Evolutionary conservation across 805 yeast species (phyloP).

Genomic region (Lipomyces sp.): DNA sequence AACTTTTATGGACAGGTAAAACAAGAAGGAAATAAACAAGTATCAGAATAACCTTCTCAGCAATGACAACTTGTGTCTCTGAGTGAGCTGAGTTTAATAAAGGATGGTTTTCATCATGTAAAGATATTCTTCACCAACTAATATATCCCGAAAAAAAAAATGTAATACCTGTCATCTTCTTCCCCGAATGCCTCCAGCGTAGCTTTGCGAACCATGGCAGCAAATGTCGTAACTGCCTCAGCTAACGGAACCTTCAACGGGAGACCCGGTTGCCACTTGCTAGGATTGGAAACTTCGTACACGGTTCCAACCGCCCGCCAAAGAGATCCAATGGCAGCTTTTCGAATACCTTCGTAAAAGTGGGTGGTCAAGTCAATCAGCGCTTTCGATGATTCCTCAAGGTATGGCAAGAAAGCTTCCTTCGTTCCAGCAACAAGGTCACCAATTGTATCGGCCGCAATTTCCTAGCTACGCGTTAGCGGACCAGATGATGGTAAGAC

Average conservation of each 20-base stretch:
- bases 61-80: slow-evolving; percentile 39
- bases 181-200: slow-evolving; percentile 68
- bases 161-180: slow-evolving; percentile 79
- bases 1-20: not conserved
- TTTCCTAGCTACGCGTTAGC: slow-evolving; percentile 54
- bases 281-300: slow-evolving; percentile 44
- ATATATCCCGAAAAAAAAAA: not conserved
- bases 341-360: slow-evolving; percentile 85
- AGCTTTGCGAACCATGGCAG: slow-evolving; percentile 67
- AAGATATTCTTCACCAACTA: not conserved
- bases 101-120: slow-evolving; percentile 34
- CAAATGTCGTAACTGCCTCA: slow-evolving; percentile 60
- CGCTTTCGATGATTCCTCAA: slow-evolving; percentile 66
- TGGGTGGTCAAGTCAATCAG: slow-evolving; percentile 76
- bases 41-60: slow-evolving; percentile 29
- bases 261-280: slow-evolving; percentile 46
- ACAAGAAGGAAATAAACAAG: not conserved
- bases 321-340: slow-evolving; percentile 77
- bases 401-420: slow-evolving; percentile 74
- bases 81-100: slow-evolving; percentile 38
- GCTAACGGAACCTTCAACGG: slow-evolving; percentile 54
- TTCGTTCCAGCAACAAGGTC: slow-evolving; percentile 90
- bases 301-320: slow-evolving; percentile 83
- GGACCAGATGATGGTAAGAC: not conserved
- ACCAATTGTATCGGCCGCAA: slow-evolving; percentile 86